Evolutionary conservation across 768 basidiomycete genomes (phyloP), one percentile per base, ranked within the genome.

Genomic region (Leccinum truebloodii): DNA sequence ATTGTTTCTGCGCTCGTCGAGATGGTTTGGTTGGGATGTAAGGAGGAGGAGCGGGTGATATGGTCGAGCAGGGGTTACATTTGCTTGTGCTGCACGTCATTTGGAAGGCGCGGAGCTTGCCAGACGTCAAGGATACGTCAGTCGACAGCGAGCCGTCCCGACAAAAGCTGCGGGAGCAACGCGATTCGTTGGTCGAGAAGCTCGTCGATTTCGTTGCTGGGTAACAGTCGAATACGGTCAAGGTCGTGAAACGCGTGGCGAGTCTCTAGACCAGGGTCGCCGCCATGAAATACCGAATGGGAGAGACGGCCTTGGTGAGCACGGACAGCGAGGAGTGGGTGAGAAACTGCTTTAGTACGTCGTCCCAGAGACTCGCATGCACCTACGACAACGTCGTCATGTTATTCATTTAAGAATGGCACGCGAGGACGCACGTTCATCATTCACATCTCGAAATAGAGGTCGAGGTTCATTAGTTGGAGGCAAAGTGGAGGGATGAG

Each of bases 381-480:
- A 86, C 87, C 93, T 96, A 67, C 58, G 34, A 59, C 14, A 59
- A 44, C 39, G 55, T 52, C 3, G 49, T 60, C 20, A 63, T 52
- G 35, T 30, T 55, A 8, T 32, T 8, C 4, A 22, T 37, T 46
- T 32, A 44, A 44, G 46, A 54, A 39, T 22, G 18, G 28, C 3
- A 34, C 18, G 49, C n/a, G 50, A 67, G 63, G 32, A 69, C 54
- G 30, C 66, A 96, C 95, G 49, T 89, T 79, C 57, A 90, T 86
- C 87, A 92, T 89, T 53, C 95, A 81, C 89, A 97, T 90, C 74
- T 98, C 95, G 49, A 95, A 82, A 72, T 98, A 99, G 30, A 95
- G 76, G 57, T 94, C 90, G 44, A 98, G 79, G 64, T 92, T 91
- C 89, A 98, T 90, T 24, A 28, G 28, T 28, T 28, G 1, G 26